Percentiles rank a stretch among this genome's conserved stretches.
Conservation (phyloP, 306 rosid genomes). For the Alnus rubra region DNA sequence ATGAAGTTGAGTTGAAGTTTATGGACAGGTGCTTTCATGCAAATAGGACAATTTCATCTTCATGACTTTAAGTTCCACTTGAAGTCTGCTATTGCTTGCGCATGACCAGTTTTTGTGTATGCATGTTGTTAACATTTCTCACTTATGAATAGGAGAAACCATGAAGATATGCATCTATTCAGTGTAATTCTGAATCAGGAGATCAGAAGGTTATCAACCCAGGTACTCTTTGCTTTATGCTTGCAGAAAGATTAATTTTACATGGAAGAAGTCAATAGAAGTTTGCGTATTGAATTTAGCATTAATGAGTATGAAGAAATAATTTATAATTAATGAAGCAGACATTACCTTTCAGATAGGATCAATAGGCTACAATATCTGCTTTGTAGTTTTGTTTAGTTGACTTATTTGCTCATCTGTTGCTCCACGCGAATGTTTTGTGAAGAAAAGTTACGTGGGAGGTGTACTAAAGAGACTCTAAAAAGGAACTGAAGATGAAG, state of each 20-base stretch:
- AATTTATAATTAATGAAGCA: too few species aligned
- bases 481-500: not conserved
- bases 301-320: too few species aligned
- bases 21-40: slow-evolving; percentile 65
- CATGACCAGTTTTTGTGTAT: slow-evolving; percentile 30
- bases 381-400: not conserved
- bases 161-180: slow-evolving; percentile 82
- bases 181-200: slow-evolving; percentile 82
- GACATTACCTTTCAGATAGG: too few species aligned
- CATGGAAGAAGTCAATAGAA: not conserved
- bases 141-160: slow-evolving; percentile 67
- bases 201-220: slow-evolving; percentile 76
- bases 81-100: not conserved
- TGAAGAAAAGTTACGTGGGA: not conserved
- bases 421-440: not conserved
- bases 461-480: not conserved
- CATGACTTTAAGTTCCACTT: not conserved
- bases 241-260: not conserved
- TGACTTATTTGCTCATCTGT: not conserved
- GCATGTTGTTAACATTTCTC: slow-evolving; percentile 12
- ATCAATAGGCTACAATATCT: too few species aligned
- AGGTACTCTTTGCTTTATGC: slow-evolving; percentile 53
- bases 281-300: too few species aligned
- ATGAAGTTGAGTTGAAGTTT: slow-evolving; percentile 90
- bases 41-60: not conserved